Percentiles rank a stretch among this genome's conserved stretches.
Evolutionary conservation across 1,139 yeast genomes (phyloP).

Genomic region (Protomyces arabidopsidicola): DNA sequence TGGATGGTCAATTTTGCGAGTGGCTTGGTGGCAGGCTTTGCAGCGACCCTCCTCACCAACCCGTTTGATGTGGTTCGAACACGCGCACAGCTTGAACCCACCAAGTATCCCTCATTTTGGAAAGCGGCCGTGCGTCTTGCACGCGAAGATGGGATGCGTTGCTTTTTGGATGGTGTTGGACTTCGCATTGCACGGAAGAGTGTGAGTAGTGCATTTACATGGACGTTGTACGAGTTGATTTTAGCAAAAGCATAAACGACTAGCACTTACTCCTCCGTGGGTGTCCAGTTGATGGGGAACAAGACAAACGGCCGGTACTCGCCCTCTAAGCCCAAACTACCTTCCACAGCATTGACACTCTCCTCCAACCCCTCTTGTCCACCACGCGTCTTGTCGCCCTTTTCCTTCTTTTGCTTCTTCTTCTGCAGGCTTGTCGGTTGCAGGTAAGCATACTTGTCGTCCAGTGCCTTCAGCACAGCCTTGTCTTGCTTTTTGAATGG

Average conservation of each 20-base stretch:
- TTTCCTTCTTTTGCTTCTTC: slow-evolving; percentile 2
- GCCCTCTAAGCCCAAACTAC: slow-evolving; percentile 23
- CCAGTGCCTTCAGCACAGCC: slow-evolving; percentile 26
- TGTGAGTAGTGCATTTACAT: slow-evolving; percentile 86
- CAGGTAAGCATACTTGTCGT: slow-evolving; percentile 20
- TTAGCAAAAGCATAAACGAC: neutral
- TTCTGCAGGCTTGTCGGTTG: slow-evolving; percentile 2
- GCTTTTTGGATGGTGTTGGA: slow-evolving; percentile 77
- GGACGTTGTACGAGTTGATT: slow-evolving; percentile 45
- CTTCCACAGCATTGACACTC: slow-evolving; percentile 25
- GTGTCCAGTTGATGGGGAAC: slow-evolving; percentile 15
- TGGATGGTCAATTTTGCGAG: slow-evolving; percentile 62
- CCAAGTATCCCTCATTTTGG: slow-evolving; percentile 39
- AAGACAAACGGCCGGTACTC: slow-evolving; percentile 25
- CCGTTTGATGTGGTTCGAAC: slow-evolving; percentile 96
- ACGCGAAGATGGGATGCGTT: slow-evolving; percentile 50
- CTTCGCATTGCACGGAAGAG: slow-evolving; percentile 81
- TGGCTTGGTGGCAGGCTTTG: slow-evolving; percentile 68
- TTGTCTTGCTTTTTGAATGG: slow-evolving; percentile 36
- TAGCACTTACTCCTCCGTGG: neutral
- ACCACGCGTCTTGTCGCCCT: slow-evolving; percentile 14
- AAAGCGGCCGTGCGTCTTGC: slow-evolving; percentile 44
- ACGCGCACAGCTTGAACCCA: slow-evolving; percentile 61
- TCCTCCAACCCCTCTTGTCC: slow-evolving; percentile 27
- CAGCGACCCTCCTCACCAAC: slow-evolving; percentile 82